Conservation (phyloP, 148 eudicot genomes). For the Fallopia convolvulus region DNA sequence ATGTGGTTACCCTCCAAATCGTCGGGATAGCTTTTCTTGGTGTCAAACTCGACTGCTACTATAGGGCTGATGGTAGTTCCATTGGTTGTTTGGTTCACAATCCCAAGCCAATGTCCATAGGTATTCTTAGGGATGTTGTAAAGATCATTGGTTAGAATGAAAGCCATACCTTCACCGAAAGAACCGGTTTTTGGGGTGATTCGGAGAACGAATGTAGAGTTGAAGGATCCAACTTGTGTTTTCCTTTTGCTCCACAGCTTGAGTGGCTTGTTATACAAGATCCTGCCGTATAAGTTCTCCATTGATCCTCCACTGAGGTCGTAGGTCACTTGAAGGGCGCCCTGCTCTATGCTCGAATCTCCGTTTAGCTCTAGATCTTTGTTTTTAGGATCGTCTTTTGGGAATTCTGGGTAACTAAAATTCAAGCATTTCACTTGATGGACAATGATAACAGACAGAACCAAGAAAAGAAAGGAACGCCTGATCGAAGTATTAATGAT, state of each 20-base stretch:
- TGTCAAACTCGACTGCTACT: conserved; percentile 37
- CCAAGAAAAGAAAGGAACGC: not conserved
- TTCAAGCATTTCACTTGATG: not conserved
- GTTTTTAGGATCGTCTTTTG: not conserved
- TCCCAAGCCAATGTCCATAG: conserved; percentile 57
- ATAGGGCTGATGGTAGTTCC: conserved; percentile 15
- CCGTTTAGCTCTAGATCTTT: not conserved
- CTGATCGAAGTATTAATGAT: too few relatives aligned
- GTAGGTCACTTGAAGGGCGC: conserved; percentile 30
- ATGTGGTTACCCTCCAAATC: conserved; percentile 34
- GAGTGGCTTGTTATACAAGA: conserved; percentile 11
- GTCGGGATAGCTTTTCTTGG: conserved; percentile 27
- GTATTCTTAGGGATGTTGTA: conserved; percentile 32
- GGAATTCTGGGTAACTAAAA: not conserved
- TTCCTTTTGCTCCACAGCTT: conserved; percentile 16
- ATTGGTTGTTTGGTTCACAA: conserved; percentile 24
- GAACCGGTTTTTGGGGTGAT: conserved; percentile 14
- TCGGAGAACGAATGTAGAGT: conserved; percentile 26
- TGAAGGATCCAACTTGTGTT: conserved; percentile 19
- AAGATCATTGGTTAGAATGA: conserved; percentile 34
- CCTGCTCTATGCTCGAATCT: not conserved
- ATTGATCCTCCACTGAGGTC: conserved; percentile 12
- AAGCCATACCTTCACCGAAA: conserved; percentile 57
- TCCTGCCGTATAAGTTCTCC: conserved; percentile 16
- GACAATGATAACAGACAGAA: not conserved